These are phyloP conservation scores for Rugosomyces carneus DNA, from an alignment of 1,284 basidiomycete species.

Conservation along the genomic window DNA sequence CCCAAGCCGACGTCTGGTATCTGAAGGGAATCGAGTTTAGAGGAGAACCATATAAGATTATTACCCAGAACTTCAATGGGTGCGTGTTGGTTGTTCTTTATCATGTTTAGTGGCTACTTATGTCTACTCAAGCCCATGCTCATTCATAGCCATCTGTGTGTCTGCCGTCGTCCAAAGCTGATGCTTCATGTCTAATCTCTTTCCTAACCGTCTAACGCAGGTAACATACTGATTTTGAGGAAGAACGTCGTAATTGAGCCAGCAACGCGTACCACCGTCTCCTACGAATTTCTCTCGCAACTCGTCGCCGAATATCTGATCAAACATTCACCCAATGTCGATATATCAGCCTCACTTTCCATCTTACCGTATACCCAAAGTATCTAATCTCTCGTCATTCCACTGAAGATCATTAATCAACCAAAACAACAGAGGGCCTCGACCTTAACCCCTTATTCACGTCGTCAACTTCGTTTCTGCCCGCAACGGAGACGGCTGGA, in stretches of 20 bases:
- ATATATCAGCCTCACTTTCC: conserved; percentile 73
- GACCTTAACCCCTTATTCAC: conserved; percentile 84
- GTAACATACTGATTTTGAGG: conserved; percentile 80
- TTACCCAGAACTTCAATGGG: conserved; percentile 82
- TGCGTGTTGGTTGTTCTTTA: conserved; percentile 14
- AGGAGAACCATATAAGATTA: conserved; percentile 48
- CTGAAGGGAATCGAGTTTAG: conserved; percentile 65
- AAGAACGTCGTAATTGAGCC: conserved; percentile 70
- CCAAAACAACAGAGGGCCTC: conserved; percentile 57
- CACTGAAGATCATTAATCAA: not conserved
- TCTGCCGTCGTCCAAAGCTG: conserved; percentile 5
- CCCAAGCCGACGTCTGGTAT: conserved; percentile 68
- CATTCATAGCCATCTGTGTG: conserved; percentile 83
- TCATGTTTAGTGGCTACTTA: too few relatives aligned
- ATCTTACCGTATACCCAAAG: conserved; percentile 82
- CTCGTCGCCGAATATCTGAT: conserved; percentile 82
- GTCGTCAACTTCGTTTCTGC: conserved; percentile 57
- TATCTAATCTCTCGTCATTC: conserved; percentile 18
- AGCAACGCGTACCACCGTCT: conserved; percentile 58
- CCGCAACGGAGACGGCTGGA: conserved; percentile 43
- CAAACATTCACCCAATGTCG: conserved; percentile 48
- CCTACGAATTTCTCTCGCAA: conserved; percentile 79
- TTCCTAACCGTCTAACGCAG: conserved; percentile 30
- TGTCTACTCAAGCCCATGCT: conserved; percentile 63
- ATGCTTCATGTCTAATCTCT: conserved; percentile 7